These are phyloP conservation scores for Hypomyces perniciosus DNA, from an alignment of 2,329 filamentous ascomycete species.

Conservation along the genomic window DNA sequence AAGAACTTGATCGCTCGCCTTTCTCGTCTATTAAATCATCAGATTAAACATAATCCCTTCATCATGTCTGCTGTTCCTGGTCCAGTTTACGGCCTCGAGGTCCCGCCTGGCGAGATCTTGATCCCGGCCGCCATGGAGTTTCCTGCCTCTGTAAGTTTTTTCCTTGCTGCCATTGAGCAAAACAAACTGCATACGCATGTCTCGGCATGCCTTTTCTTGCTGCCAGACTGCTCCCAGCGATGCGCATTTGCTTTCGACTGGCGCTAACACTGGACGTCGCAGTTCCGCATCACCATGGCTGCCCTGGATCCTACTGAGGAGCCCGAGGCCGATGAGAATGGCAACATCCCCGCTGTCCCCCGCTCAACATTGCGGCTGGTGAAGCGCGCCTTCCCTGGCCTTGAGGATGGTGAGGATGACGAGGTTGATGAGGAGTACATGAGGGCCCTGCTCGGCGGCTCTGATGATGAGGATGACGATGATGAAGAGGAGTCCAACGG, in stretches of 20 bases:
- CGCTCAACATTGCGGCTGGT: conserved; percentile 89
- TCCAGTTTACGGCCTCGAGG: conserved; percentile 86
- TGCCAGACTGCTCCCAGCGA: not conserved
- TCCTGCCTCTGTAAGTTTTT: conserved; percentile 69
- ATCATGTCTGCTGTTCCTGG: conserved; percentile 59
- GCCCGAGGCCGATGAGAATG: conserved; percentile 58
- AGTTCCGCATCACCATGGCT: conserved; percentile 99
- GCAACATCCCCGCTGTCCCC: conserved; percentile 55
- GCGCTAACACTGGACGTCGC: conserved; percentile 24
- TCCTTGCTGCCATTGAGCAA: not conserved
- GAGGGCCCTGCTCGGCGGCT: conserved; percentile 45
- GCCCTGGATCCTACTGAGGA: conserved; percentile 85
- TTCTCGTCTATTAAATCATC: conserved; percentile 1
- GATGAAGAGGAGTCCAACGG: conserved; percentile 68
- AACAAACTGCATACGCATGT: not conserved
- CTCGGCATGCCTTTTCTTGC: not conserved
- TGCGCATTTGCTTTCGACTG: not conserved
- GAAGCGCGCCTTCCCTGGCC: conserved; percentile 58
- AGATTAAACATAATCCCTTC: conserved; percentile 8
- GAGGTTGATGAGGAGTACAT: conserved; percentile 64
- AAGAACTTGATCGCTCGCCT: not conserved
- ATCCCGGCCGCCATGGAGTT: conserved; percentile 74
- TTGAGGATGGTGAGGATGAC: conserved; percentile 53
- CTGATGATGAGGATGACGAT: conserved; percentile 50
- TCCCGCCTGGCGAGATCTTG: conserved; percentile 77